Conservation (phyloP, 192 early-diverging fungal genomes). For the Gonapodya prolifera region DNA sequence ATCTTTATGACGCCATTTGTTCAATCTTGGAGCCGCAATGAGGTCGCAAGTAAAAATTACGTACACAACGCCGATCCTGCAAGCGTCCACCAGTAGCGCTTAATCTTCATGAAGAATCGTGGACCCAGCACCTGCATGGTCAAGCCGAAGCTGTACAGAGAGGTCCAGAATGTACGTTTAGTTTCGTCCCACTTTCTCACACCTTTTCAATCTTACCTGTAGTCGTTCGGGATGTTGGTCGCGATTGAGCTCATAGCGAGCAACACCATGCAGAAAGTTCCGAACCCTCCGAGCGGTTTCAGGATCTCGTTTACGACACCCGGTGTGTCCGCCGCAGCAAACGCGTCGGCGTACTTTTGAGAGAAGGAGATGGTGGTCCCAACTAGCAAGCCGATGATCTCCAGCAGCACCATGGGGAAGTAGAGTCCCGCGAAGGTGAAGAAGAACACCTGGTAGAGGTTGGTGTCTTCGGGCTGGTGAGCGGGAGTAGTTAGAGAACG, state of each 20-base stretch:
- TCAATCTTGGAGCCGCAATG: too few relatives aligned
- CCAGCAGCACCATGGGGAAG: background rate
- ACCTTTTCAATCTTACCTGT: conserved; percentile 1
- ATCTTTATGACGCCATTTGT: too few relatives aligned
- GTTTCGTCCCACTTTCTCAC: background rate
- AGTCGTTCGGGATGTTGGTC: conserved; percentile 23
- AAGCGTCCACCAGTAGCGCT: conserved; percentile 15
- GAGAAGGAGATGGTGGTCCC: background rate
- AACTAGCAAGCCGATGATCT: background rate
- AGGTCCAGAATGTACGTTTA: background rate
- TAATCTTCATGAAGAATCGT: conserved; percentile 9
- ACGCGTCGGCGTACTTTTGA: background rate
- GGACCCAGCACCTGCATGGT: conserved; percentile 17
- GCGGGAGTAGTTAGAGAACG: too few relatives aligned
- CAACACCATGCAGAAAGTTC: conserved; percentile 19
- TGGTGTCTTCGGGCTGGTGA: conserved; percentile 2
- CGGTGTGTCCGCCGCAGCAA: background rate
- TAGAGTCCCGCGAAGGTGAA: conserved; percentile 3
- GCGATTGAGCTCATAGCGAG: conserved; percentile 17
- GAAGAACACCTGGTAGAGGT: background rate
- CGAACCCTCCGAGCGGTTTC: conserved; percentile 13
- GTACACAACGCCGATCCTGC: conserved; percentile 14
- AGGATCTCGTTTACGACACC: background rate
- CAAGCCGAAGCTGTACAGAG: conserved; percentile 21
- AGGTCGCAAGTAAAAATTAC: background rate